A percentile compares a stretch with the other conserved stretches of the same genome.
phyloP scores from a whole-genome alignment of 1,284 basidiomycete species.

The Tilletia setariae region DNA sequence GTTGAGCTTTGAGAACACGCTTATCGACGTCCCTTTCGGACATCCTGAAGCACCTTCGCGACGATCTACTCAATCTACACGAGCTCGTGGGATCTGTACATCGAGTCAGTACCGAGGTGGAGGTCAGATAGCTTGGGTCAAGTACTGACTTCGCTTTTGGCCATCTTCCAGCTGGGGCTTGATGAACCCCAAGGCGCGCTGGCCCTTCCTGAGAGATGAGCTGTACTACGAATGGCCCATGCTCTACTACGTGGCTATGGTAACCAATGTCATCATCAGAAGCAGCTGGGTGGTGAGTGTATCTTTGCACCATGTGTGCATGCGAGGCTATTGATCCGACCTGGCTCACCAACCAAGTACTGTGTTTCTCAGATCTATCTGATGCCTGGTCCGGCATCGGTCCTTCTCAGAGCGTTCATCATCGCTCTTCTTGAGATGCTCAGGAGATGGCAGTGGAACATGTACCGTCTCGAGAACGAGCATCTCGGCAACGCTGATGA shows the following conservation, averaged over 20 bases:
- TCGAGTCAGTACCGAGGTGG: constrained; percentile 57
- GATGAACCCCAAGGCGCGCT: constrained; percentile 62
- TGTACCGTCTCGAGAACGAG: constrained; percentile 77
- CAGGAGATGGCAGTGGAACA: constrained; percentile 85
- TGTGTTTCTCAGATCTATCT: constrained; percentile 62
- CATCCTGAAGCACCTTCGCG: constrained; percentile 62
- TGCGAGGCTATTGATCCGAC: not conserved
- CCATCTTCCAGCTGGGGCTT: constrained; percentile 50
- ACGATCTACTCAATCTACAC: constrained; percentile 70
- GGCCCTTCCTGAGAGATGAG: constrained; percentile 71
- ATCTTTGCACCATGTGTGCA: not conserved
- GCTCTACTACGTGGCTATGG: constrained; percentile 59
- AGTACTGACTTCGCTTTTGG: not conserved
- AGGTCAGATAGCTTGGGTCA: no score
- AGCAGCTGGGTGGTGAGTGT: constrained; percentile 69
- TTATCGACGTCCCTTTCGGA: no score
- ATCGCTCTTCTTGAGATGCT: constrained; percentile 73
- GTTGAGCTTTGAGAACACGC: no score
- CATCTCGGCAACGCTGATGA: constrained; percentile 69
- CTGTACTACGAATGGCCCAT: constrained; percentile 55
- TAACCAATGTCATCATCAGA: constrained; percentile 68
- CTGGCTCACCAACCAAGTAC: not conserved
- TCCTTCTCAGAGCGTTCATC: constrained; percentile 67
- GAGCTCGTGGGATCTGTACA: constrained; percentile 68
- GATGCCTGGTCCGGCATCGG: constrained; percentile 60